Evolutionary conservation across 257 asterid genomes (phyloP), one percentile per base, ranked within the genome.

Genomic region (Nicotiana sylvestris): DNA sequence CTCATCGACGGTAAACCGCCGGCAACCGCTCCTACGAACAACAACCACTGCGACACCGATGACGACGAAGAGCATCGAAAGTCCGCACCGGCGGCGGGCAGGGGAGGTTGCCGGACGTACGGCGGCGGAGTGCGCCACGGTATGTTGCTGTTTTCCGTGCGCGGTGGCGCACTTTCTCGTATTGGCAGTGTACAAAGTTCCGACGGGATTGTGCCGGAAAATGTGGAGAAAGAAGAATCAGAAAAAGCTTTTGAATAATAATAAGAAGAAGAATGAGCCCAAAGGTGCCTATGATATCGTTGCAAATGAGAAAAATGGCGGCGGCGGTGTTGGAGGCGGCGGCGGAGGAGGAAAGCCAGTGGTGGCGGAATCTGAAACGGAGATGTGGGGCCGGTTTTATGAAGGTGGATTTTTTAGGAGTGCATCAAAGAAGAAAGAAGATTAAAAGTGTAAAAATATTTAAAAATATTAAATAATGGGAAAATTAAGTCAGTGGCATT

Each of bases 341-440:
- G 88, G 82, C 6, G 33, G 21, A 12, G 69, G 81, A 2, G 90
- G 89, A 76, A 80, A 51, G 5, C 18, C 46, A 8, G 87, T 39
- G 8, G 61, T 61, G 65, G 84, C 46, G 9, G 86, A 35, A 16
- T 64, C 82, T 25, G 98, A 95, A 85, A 88, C 87, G 85, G 92
- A 92, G 46, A 92, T 95, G 98, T 89, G 92, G 90, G 93, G 88
- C 10, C 87, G 85, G 76, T 92, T 93, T 84, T 87, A 91, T 72
- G 88, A 90, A 81, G 87, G 96, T 43, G 98, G 98, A 15, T 95
- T 95, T 74, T 95, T 97, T 97, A 84, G 98, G 84, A 92, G 93
- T 60, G 69, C 90, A 4, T 95, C 97, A 2, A 86, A 88, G 82
- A 90, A 92, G 68, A 88, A 81, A 62, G 32, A 33, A 43, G 60